phyloP scores from a whole-genome alignment of 148 eudicot species.

The Drosera capensis region DNA sequence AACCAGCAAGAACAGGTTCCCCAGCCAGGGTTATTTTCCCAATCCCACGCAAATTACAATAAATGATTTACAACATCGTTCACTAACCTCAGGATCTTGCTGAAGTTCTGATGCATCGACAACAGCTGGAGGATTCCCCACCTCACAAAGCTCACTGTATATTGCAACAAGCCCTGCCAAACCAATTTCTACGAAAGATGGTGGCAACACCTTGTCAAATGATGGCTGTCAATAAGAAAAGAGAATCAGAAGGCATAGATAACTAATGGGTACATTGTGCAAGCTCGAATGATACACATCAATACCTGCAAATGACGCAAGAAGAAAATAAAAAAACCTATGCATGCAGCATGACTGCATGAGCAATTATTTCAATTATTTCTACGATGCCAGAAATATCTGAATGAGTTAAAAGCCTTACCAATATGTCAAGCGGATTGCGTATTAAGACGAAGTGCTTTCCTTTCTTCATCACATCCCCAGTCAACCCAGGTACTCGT shows the following conservation, averaged over 20 bases:
- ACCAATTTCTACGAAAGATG: slow-evolving; percentile 65
- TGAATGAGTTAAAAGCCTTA: slow-evolving; percentile 12
- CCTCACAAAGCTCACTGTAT: slow-evolving; percentile 50
- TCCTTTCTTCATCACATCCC: slow-evolving; percentile 71
- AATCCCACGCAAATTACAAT: not conserved
- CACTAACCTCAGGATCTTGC: slow-evolving; percentile 69
- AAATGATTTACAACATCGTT: not conserved
- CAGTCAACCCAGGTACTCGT: slow-evolving; percentile 41
- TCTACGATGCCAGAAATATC: not conserved
- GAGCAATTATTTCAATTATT: not conserved
- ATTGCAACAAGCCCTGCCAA: slow-evolving; percentile 54
- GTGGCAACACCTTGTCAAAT: slow-evolving; percentile 68
- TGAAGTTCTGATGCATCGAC: slow-evolving; percentile 73
- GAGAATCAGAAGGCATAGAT: slow-evolving; percentile 5
- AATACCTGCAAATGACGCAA: not conserved
- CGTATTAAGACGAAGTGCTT: slow-evolving; percentile 82
- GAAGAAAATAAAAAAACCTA: not conserved
- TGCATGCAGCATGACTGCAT: not conserved
- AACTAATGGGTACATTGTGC: not conserved
- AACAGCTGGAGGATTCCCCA: slow-evolving; percentile 66
- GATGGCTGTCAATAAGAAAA: slow-evolving; percentile 44
- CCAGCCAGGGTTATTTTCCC: not conserved
- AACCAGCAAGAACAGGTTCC: not conserved
- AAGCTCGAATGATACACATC: not conserved
- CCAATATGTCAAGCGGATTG: slow-evolving; percentile 83